Conservation (phyloP, 257 asterid genomes). For the Lantana camara region DNA sequence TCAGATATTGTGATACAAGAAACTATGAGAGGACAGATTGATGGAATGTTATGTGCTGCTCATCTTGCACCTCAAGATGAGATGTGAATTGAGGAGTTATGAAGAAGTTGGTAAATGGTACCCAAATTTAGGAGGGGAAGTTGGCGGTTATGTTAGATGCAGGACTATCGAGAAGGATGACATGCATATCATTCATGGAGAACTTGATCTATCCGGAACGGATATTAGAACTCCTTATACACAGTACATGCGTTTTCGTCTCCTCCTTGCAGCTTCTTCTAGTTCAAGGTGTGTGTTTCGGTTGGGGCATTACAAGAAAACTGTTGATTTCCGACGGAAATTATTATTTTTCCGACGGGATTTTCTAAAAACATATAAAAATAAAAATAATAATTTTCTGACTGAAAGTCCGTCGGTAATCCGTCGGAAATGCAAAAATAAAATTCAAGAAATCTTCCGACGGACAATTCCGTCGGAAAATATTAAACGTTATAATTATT, state of each 20-base stretch:
- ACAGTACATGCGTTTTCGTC: slow-evolving; percentile 56
- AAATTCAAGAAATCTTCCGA: too few relatives aligned
- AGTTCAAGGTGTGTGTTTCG: slow-evolving; percentile 48
- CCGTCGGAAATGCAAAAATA: too few relatives aligned
- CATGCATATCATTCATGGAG: slow-evolving; percentile 47
- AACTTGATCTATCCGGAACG: slow-evolving; percentile 46
- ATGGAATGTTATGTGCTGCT: slow-evolving; percentile 49
- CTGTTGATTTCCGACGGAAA: too few relatives aligned
- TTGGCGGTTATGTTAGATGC: slow-evolving; percentile 46
- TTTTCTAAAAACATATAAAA: too few relatives aligned
- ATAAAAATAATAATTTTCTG: too few relatives aligned
- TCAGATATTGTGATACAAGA: slow-evolving; percentile 30
- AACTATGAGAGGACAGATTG: slow-evolving; percentile 52
- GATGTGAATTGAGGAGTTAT: neutral
- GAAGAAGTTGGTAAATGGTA: slow-evolving; percentile 6
- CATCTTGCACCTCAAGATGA: slow-evolving; percentile 45
- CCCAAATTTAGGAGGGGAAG: slow-evolving; percentile 38
- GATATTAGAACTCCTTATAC: slow-evolving; percentile 59
- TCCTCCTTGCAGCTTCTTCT: slow-evolving; percentile 54
- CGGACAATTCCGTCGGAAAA: too few relatives aligned
- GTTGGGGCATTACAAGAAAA: too few relatives aligned
- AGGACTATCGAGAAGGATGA: slow-evolving; percentile 40
- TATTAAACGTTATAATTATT: too few relatives aligned
- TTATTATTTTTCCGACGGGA: too few relatives aligned
- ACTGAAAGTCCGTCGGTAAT: too few relatives aligned